Percentiles rank a stretch among this genome's conserved stretches.
These are phyloP conservation scores for Volutella citrinella DNA, from an alignment of 2,329 filamentous ascomycete genomes.

Conservation along the genomic window DNA sequence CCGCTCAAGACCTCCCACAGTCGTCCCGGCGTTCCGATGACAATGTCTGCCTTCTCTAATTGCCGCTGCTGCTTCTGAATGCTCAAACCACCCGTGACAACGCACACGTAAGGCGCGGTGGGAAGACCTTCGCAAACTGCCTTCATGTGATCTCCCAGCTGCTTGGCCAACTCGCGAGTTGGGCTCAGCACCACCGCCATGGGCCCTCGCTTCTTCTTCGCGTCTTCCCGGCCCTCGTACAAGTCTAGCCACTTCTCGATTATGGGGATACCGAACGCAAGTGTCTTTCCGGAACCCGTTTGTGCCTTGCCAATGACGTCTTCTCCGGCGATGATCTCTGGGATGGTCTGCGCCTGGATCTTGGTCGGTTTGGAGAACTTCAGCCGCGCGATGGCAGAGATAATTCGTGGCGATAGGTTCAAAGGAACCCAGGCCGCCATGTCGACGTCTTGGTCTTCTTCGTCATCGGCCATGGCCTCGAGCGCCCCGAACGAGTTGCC, in stretches of 20 bases:
- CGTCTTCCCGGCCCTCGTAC: slow-evolving; percentile 33
- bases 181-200: slow-evolving; percentile 83
- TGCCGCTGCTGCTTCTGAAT: slow-evolving; percentile 93
- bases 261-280: slow-evolving; percentile 93
- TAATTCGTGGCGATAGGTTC: slow-evolving; percentile 66
- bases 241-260: slow-evolving; percentile 74
- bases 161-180: slow-evolving; percentile 90
- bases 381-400: slow-evolving; percentile 74
- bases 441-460: slow-evolving; percentile 58
- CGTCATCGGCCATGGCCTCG: slow-evolving; percentile 51
- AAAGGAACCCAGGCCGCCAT: slow-evolving; percentile 77
- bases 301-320: slow-evolving; percentile 96
- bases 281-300: slow-evolving; percentile 93
- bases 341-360: slow-evolving; percentile 79
- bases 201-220: slow-evolving; percentile 41
- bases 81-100: slow-evolving; percentile 87
- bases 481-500: slow-evolving; percentile 55
- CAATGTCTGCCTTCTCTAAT: slow-evolving; percentile 79
- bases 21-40: slow-evolving; percentile 90
- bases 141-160: slow-evolving; percentile 79
- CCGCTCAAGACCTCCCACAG: slow-evolving; percentile 91
- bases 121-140: slow-evolving; percentile 64
- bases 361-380: slow-evolving; percentile 77
- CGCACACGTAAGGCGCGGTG: slow-evolving; percentile 70
- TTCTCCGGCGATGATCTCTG: slow-evolving; percentile 75